A percentile compares a stretch with the other conserved stretches of the same genome.
Conservation (phyloP, 768 basidiomycete genomes). For the Boletellus emodensis region DNA sequence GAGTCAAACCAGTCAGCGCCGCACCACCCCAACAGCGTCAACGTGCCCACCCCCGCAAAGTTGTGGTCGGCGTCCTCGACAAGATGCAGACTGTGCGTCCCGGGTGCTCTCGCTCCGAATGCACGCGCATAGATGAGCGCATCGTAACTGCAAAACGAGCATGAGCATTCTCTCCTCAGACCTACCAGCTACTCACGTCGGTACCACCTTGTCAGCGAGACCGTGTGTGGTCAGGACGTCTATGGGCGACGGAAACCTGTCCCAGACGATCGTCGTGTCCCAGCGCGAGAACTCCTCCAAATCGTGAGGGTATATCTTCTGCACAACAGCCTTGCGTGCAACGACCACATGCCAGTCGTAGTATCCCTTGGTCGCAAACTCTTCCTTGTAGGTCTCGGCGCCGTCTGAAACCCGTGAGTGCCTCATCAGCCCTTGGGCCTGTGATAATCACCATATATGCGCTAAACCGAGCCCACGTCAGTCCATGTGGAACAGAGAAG, state of each 20-base stretch:
- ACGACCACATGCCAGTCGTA: constrained; percentile 62
- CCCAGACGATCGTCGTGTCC: constrained; percentile 68
- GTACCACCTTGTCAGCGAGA: constrained; percentile 62
- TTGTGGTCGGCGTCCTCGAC: constrained; percentile 80
- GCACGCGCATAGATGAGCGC: constrained; percentile 65
- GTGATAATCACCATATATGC: constrained; percentile 26
- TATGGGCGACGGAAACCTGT: constrained; percentile 54
- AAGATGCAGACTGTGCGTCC: constrained; percentile 66
- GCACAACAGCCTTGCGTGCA: constrained; percentile 55
- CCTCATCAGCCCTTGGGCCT: background rate
- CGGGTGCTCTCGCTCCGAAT: constrained; percentile 52
- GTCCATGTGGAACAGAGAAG: background rate
- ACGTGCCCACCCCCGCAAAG: constrained; percentile 50
- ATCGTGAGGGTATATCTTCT: constrained; percentile 54
- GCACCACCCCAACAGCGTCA: background rate
- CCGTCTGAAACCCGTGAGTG: constrained; percentile 18
- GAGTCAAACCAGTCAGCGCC: constrained; percentile 1
- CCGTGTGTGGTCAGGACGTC: constrained; percentile 81
- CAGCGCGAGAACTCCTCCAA: constrained; percentile 58
- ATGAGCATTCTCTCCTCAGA: constrained; percentile 1
- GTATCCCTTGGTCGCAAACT: constrained; percentile 55
- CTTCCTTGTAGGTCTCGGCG: constrained; percentile 40
- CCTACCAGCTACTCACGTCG: constrained; percentile 48
- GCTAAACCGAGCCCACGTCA: constrained; percentile 14
- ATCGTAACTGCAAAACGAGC: constrained; percentile 50